These are phyloP conservation scores for Spergularia azorica DNA, from an alignment of 179 eudicot genomes.

Conservation along the genomic window DNA sequence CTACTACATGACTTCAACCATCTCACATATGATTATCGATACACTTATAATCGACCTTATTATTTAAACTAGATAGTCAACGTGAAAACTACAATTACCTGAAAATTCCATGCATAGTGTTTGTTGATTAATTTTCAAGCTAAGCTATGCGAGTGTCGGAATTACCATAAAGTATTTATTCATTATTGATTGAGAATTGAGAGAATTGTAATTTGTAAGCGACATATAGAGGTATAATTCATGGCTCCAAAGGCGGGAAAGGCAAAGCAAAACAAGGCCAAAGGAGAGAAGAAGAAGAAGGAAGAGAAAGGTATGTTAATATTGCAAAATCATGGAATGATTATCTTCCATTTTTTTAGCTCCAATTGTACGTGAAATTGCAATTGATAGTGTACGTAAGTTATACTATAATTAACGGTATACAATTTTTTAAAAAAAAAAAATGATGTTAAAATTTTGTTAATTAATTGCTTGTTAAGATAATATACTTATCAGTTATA, in stretches of 20 bases:
- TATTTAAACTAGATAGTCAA: background rate
- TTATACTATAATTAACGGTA: too few species aligned
- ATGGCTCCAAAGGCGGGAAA: constrained; percentile 95
- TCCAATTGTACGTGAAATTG: too few species aligned
- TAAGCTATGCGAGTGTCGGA: too few species aligned
- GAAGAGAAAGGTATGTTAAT: constrained; percentile 75
- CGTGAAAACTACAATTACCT: too few species aligned
- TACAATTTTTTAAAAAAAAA: too few species aligned
- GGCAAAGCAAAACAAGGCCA: constrained; percentile 77
- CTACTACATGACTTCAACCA: background rate
- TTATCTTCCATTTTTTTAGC: background rate
- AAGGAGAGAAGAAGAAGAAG: constrained; percentile 96
- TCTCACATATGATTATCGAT: background rate
- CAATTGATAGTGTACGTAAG: too few species aligned
- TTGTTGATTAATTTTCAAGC: background rate
- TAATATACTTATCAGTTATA: too few species aligned
- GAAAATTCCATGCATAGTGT: constrained; percentile 9
- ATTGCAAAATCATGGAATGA: background rate
- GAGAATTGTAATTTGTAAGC: background rate
- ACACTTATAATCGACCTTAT: background rate
- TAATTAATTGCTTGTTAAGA: too few species aligned
- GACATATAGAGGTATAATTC: background rate
- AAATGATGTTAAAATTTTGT: too few species aligned
- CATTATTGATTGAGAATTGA: background rate
- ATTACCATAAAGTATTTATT: background rate